A percentile compares a stretch with the other conserved stretches of the same genome.
These are phyloP conservation scores for Solanum hybrid DNA, from an alignment of 305 asterid species.

Conservation along the genomic window DNA sequence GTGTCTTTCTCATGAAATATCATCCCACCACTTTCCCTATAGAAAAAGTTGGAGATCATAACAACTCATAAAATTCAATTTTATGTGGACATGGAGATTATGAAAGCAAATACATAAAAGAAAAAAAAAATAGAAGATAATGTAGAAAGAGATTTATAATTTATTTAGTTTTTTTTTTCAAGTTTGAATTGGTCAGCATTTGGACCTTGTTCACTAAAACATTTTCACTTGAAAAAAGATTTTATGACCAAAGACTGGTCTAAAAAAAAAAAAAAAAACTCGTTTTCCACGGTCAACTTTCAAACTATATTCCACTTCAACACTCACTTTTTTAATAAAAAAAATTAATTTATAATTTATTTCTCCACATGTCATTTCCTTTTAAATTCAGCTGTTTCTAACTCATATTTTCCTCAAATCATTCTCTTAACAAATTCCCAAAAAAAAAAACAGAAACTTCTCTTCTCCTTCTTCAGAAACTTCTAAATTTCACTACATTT, in stretches of 20 bases:
- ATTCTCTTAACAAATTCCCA: background rate
- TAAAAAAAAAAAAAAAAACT: constrained; percentile 17
- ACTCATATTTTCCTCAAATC: background rate
- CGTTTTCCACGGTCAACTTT: constrained; percentile 54
- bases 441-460: background rate
- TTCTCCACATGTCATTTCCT: constrained; percentile 24
- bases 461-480: background rate
- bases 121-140: no score
- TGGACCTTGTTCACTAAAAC: constrained; percentile 4
- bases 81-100: background rate
- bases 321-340: background rate
- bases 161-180: background rate
- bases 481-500: background rate
- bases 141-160: background rate
- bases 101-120: background rate
- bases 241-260: constrained; percentile 33
- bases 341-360: background rate
- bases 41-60: background rate
- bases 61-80: background rate
- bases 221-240: constrained; percentile 1
- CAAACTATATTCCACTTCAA: constrained; percentile 16
- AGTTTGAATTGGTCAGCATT: constrained; percentile 27
- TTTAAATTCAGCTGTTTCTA: background rate
- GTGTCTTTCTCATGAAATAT: background rate
- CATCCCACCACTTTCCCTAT: background rate